A percentile compares a stretch with the other conserved stretches of the same genome.
Conservation (phyloP, 495 filamentous ascomycete species). For the Chlorociboria aeruginascens region DNA sequence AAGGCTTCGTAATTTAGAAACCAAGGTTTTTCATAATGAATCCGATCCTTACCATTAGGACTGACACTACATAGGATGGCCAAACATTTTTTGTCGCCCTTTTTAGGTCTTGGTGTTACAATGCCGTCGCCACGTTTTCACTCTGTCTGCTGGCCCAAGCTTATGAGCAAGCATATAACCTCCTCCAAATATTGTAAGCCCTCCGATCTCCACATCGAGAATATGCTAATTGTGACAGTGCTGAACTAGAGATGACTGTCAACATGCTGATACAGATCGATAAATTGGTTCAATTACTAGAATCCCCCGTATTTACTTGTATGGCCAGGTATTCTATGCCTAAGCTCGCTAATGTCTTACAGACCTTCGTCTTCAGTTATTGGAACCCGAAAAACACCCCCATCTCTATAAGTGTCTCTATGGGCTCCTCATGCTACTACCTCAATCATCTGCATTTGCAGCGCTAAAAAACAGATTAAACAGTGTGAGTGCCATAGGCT, state of each 20-base stretch:
- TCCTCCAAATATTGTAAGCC: conserved; percentile 87
- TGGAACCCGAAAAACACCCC: conserved; percentile 95
- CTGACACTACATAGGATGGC: conserved; percentile 50
- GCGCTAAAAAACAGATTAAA: conserved; percentile 94
- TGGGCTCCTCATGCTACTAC: conserved; percentile 92
- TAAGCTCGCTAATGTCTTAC: conserved; percentile 1
- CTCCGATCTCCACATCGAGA: not conserved
- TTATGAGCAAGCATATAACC: conserved; percentile 95
- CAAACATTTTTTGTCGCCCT: conserved; percentile 91
- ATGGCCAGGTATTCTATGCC: conserved; percentile 9
- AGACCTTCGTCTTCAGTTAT: conserved; percentile 91
- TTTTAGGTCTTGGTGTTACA: conserved; percentile 97
- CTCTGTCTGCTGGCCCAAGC: conserved; percentile 93
- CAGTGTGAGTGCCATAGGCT: conserved; percentile 92
- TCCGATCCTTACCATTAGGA: conserved; percentile 3
- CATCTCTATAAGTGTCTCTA: conserved; percentile 98
- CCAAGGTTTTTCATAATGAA: conserved; percentile 39
- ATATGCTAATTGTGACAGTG: conserved; percentile 44
- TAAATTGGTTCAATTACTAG: conserved; percentile 93
- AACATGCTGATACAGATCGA: conserved; percentile 98
- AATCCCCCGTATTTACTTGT: conserved; percentile 98
- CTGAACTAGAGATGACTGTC: conserved; percentile 97
- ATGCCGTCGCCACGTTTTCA: conserved; percentile 95
- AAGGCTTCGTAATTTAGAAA: conserved; percentile 79
- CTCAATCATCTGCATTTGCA: conserved; percentile 93